Percentiles rank a stretch among this genome's conserved stretches.
phyloP scores from a whole-genome alignment of 106 monocot species.

The Allium fistulosum region DNA sequence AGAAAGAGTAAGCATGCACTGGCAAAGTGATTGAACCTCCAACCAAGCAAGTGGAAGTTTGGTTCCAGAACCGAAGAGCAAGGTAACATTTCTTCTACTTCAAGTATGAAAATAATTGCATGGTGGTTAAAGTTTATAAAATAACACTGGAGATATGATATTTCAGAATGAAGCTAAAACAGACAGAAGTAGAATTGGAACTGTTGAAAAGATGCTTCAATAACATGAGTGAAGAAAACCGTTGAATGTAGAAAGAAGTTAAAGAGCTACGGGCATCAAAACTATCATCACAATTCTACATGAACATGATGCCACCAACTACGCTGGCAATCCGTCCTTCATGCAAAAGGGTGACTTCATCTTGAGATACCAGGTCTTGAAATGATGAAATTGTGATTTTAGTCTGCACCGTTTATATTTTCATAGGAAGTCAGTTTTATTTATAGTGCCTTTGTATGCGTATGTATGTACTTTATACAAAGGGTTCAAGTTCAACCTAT shows the following conservation, averaged over 20 bases:
- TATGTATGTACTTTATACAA: too few relatives aligned
- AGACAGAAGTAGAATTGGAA: slow-evolving; percentile 95
- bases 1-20: slow-evolving; percentile 7
- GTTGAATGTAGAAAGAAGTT: slow-evolving; percentile 81
- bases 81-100: neutral
- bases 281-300: slow-evolving; percentile 77
- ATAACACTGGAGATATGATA: neutral
- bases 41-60: slow-evolving; percentile 7
- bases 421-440: too few relatives aligned
- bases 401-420: too few relatives aligned
- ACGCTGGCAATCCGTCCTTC: slow-evolving; percentile 97
- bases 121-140: too few relatives aligned
- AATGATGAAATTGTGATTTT: too few relatives aligned
- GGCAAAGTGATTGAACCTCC: slow-evolving; percentile 10
- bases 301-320: slow-evolving; percentile 88
- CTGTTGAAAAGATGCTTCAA: slow-evolving; percentile 88
- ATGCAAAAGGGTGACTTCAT: slow-evolving; percentile 63
- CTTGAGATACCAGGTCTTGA: neutral
- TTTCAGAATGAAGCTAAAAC: slow-evolving; percentile 87
- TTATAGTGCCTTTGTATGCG: too few relatives aligned
- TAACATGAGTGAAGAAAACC: slow-evolving; percentile 83
- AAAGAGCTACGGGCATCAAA: slow-evolving; percentile 80
- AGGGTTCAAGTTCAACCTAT: too few relatives aligned
- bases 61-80: slow-evolving; percentile 10
- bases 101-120: too few relatives aligned